phyloP scores from a whole-genome alignment of 2,329 filamentous ascomycete genomes.

The Epichloe festucae region DNA sequence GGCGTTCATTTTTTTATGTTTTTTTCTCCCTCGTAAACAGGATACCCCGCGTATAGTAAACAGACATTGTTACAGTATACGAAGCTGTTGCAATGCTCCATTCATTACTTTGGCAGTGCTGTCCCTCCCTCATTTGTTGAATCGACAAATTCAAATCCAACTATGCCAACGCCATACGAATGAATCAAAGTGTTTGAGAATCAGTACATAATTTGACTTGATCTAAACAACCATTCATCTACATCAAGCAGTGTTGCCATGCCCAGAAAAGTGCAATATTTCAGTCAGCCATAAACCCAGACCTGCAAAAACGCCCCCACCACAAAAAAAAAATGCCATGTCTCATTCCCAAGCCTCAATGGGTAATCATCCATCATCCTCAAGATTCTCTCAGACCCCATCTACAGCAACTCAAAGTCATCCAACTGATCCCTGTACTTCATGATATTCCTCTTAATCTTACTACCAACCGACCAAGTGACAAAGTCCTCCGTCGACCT shows the following conservation, averaged over 20 bases:
- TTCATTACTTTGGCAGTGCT: neutral
- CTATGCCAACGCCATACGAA: too few relatives aligned
- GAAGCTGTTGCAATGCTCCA: too few relatives aligned
- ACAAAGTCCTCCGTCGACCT: slow-evolving; percentile 90
- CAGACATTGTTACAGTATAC: too few relatives aligned
- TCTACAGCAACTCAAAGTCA: slow-evolving; percentile 80
- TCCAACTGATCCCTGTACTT: slow-evolving; percentile 90
- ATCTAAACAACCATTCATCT: too few relatives aligned
- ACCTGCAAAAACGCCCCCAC: neutral
- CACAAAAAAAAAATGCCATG: neutral
- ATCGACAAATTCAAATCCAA: too few relatives aligned
- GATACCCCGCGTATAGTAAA: too few relatives aligned
- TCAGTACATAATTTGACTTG: neutral
- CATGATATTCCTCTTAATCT: slow-evolving; percentile 94
- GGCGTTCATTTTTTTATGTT: neutral
- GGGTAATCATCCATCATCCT: neutral
- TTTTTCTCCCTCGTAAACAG: neutral
- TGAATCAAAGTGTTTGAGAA: too few relatives aligned
- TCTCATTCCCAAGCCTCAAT: neutral
- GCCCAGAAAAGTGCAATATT: too few relatives aligned
- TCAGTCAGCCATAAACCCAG: neutral
- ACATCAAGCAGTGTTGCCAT: too few relatives aligned
- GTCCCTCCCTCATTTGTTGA: neutral
- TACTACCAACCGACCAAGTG: slow-evolving; percentile 89
- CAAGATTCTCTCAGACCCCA: neutral